A percentile compares a stretch with the other conserved stretches of the same genome.
These are phyloP conservation scores for Mallotus repandus DNA, from an alignment of 441 rosid genomes.

Conservation along the genomic window DNA sequence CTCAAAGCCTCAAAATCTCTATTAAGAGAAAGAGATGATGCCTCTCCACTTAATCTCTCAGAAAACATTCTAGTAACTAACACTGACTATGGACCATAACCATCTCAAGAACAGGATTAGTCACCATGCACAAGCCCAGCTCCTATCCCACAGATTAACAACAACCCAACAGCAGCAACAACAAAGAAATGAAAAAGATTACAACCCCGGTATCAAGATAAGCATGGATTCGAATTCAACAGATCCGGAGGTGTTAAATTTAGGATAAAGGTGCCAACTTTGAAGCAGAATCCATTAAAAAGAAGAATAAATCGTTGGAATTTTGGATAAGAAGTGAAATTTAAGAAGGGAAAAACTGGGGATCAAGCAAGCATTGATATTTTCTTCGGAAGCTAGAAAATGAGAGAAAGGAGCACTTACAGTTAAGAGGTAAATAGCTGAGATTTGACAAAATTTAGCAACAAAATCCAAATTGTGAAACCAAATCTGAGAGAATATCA, in stretches of 20 bases:
- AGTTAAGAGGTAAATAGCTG: not conserved
- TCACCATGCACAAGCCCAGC: too few relatives aligned
- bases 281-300: too few relatives aligned
- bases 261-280: too few relatives aligned
- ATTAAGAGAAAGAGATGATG: slow-evolving; percentile 37
- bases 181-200: not conserved
- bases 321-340: too few relatives aligned
- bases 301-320: too few relatives aligned
- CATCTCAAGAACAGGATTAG: slow-evolving; percentile 12
- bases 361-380: too few relatives aligned
- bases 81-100: slow-evolving; percentile 16
- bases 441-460: slow-evolving; percentile 7
- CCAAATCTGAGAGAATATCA: not conserved
- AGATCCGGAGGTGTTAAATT: too few relatives aligned
- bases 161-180: not conserved
- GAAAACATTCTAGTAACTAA: slow-evolving; percentile 39
- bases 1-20: slow-evolving; percentile 67
- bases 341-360: too few relatives aligned
- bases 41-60: slow-evolving; percentile 48
- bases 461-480: slow-evolving; percentile 3
- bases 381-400: not conserved
- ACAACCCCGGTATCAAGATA: not conserved
- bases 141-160: too few relatives aligned
- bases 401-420: not conserved
- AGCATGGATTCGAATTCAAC: too few relatives aligned